Percentiles rank a stretch among this genome's conserved stretches.
Evolutionary conservation across 2,329 filamentous ascomycete genomes (phyloP).

Genomic region (Phaeosphaeria sp.): DNA sequence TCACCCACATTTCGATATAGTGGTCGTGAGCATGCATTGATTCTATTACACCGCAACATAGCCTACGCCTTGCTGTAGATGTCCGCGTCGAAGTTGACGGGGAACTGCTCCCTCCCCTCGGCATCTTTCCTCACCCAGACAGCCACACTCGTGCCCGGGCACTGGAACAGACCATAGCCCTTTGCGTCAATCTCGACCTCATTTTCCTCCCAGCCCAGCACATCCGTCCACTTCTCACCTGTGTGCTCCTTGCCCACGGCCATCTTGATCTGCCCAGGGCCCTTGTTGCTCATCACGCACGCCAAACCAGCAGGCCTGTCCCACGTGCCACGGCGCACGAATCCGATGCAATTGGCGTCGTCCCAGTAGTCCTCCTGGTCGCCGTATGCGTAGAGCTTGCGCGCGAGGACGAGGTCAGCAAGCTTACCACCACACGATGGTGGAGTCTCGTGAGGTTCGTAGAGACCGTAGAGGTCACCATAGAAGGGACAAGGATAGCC

Average conservation of each 20-base stretch:
- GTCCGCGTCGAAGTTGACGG: conserved; percentile 43
- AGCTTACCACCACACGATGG: conserved; percentile 60
- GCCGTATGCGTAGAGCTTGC: conserved; percentile 72
- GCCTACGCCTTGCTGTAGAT: conserved; percentile 37
- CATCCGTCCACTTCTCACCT: conserved; percentile 69
- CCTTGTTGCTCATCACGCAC: conserved; percentile 59
- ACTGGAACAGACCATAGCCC: conserved; percentile 65
- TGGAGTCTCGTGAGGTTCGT: conserved; percentile 60
- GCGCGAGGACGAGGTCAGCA: conserved; percentile 65
- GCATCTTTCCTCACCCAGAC: conserved; percentile 68
- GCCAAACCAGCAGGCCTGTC: conserved; percentile 55
- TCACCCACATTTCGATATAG: conserved; percentile 2
- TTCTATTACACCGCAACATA: background rate
- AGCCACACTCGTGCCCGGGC: conserved; percentile 58
- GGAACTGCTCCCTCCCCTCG: conserved; percentile 51
- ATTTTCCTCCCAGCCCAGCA: conserved; percentile 61
- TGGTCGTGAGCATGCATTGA: background rate
- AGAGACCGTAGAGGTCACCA: conserved; percentile 71
- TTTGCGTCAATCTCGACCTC: conserved; percentile 65
- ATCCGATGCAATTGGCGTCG: conserved; percentile 66
- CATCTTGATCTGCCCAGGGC: conserved; percentile 62
- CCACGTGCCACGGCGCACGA: conserved; percentile 61
- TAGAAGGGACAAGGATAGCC: conserved; percentile 74
- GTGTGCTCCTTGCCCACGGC: conserved; percentile 64
- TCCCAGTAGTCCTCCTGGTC: conserved; percentile 70